Conservation (phyloP, 306 rosid species). For the Vigna hirtella region DNA sequence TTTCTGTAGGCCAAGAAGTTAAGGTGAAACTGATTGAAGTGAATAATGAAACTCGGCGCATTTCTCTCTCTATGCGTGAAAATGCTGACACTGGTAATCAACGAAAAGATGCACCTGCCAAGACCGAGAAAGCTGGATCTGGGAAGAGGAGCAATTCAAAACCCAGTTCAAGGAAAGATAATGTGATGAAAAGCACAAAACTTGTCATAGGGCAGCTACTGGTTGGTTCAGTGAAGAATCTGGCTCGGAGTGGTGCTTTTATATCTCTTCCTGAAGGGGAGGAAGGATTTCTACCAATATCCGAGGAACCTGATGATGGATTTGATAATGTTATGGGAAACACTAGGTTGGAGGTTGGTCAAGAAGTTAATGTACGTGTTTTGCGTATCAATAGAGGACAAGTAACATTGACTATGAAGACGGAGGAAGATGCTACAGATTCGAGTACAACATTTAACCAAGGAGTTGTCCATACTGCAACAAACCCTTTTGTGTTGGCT, state of each 20-base stretch:
- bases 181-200: slow-evolving; percentile 59
- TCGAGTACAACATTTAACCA: slow-evolving; percentile 52
- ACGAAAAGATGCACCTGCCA: slow-evolving; percentile 58
- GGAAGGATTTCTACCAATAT: slow-evolving; percentile 89
- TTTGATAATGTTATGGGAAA: slow-evolving; percentile 79
- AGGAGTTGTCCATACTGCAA: slow-evolving; percentile 69
- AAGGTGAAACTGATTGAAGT: slow-evolving; percentile 87
- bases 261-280: slow-evolving; percentile 97
- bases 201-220: slow-evolving; percentile 81
- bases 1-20: slow-evolving; percentile 98
- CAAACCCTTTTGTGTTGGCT: slow-evolving; percentile 91
- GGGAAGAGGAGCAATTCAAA: slow-evolving; percentile 67
- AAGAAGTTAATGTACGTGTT: slow-evolving; percentile 84
- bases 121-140: slow-evolving; percentile 63
- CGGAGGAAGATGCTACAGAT: slow-evolving; percentile 64
- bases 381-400: slow-evolving; percentile 82
- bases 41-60: slow-evolving; percentile 75
- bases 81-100: slow-evolving; percentile 59
- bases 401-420: slow-evolving; percentile 96
- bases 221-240: slow-evolving; percentile 86
- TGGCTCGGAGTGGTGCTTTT: slow-evolving; percentile 81
- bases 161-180: slow-evolving; percentile 64
- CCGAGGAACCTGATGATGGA: slow-evolving; percentile 82
- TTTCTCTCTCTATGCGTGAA: slow-evolving; percentile 96
- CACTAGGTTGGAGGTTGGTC: slow-evolving; percentile 74